Base-by-base conservation (phyloP, 306 rosid genomes). In the Prunus salicina region DNA sequence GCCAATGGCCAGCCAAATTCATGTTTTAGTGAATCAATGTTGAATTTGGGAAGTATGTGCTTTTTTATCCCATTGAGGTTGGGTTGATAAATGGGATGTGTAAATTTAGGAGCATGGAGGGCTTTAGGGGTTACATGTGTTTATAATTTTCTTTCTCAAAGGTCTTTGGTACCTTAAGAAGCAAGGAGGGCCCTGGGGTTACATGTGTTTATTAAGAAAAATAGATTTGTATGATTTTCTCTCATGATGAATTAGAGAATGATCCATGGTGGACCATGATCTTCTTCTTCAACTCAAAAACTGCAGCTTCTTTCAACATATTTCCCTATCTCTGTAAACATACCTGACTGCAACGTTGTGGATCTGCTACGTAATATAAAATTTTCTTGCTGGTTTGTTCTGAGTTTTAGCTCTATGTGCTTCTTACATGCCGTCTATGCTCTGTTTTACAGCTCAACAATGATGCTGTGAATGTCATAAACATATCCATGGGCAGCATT, bases 401-500 rank as follows among this genome's bases (percentile, higher is more conserved):
- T 22, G 19, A 2, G 18, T 46, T 72, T 64, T 34, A 74, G 6
- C 3, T 64, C 20, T 32, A 13, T 56, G 52, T 49, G 61, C 61
- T 25, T 52, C 73, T 78, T 22, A 57, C 63, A 30, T 55, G 1
- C 0, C 16, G 2, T 15, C 64, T 71, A 22, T 10, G 12, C 64
- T 69, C 65, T 74, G 66, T 79, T 86, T 68, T 86, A 89, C 97
- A 96, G 98, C 99, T 95, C 55, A 91, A 90, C 52, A 95, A 96
- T 58, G 97, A 96, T 70, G 90, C 83, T 3, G 99, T 96, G 64
- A 96, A 96, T 65, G 61, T 96, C 74, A 91, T 96, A 87, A 96
- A 96, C 84, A 92, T 96, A 82, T 90, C 93, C 27, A 83, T 89
- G 86, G 99, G 99, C 32, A 88, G 93, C 86, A 78, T 89, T 84